A percentile compares a stretch with the other conserved stretches of the same genome.
Evolutionary conservation across 2,329 filamentous ascomycete genomes (phyloP).

Genomic region (Aspergillus pseudoviridinutans): DNA sequence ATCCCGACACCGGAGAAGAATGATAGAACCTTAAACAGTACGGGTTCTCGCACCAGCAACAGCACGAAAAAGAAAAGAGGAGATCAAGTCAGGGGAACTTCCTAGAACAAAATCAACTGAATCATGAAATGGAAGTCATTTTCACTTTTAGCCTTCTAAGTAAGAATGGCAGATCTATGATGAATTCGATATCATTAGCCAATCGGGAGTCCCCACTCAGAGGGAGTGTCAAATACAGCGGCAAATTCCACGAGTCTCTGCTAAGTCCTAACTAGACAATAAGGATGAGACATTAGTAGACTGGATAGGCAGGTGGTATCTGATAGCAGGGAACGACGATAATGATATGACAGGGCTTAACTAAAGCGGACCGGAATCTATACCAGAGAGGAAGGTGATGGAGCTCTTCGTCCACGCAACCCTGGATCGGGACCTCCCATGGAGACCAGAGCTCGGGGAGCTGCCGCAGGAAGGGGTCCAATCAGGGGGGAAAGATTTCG

Average conservation of each 20-base stretch:
- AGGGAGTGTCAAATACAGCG: background rate
- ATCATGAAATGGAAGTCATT: background rate
- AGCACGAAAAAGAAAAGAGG: background rate
- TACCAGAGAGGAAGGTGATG: conserved; percentile 13
- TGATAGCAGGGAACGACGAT: background rate
- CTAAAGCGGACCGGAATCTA: background rate
- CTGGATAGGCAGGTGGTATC: conserved; percentile 6
- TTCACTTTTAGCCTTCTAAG: background rate
- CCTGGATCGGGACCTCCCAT: background rate
- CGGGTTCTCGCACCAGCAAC: background rate
- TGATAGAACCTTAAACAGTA: background rate
- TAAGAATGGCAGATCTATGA: background rate
- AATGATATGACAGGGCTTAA: background rate
- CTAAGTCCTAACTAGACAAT: background rate
- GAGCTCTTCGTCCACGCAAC: background rate
- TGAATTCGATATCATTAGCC: background rate
- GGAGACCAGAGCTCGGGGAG: background rate
- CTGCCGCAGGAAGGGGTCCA: background rate
- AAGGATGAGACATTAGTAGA: background rate
- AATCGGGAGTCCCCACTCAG: background rate
- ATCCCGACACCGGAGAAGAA: background rate
- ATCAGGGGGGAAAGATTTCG: background rate
- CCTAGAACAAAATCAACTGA: background rate
- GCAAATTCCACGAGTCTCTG: background rate
- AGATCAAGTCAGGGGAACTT: background rate